Evolutionary conservation across 768 basidiomycete genomes (phyloP).

Genomic region (Mycena latifolia): DNA sequence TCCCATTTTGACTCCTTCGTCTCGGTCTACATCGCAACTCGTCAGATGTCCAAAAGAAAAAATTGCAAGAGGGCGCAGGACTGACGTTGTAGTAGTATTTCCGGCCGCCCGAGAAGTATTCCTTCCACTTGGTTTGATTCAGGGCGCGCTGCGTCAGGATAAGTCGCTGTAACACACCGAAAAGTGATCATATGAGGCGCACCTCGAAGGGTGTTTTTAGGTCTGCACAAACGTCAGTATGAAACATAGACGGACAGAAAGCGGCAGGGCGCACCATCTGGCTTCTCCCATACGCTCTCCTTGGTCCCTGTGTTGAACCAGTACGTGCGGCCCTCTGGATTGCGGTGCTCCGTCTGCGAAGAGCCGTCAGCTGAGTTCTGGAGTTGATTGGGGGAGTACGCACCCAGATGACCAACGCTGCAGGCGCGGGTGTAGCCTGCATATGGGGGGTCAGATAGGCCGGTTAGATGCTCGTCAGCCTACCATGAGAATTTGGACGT

Average conservation of each 20-base stretch:
- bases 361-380: conserved; percentile 1
- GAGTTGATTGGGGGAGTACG: not conserved
- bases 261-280: conserved; percentile 77
- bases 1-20: conserved; percentile 98
- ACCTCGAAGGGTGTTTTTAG: conserved; percentile 95
- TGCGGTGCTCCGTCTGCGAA: conserved; percentile 89
- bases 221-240: conserved; percentile 56
- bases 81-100: conserved; percentile 92
- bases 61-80: conserved; percentile 1
- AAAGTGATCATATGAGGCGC: conserved; percentile 40
- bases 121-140: conserved; percentile 93
- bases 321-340: conserved; percentile 97
- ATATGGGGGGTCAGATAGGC: conserved; percentile 1
- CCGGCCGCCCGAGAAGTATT: conserved; percentile 92
- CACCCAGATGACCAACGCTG: conserved; percentile 29
- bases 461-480: no score
- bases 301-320: conserved; percentile 94
- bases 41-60: not conserved
- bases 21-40: conserved; percentile 64
- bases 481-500: no score
- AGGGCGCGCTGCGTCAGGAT: conserved; percentile 76
- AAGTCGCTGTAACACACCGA: conserved; percentile 31
- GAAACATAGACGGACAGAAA: not conserved
- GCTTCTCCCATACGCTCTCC: conserved; percentile 99
- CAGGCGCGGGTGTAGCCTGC: conserved; percentile 25